A percentile compares a stretch with the other conserved stretches of the same genome.
These are phyloP conservation scores for Anacardium occidentale DNA, from an alignment of 345 rosid species.

Conservation along the genomic window DNA sequence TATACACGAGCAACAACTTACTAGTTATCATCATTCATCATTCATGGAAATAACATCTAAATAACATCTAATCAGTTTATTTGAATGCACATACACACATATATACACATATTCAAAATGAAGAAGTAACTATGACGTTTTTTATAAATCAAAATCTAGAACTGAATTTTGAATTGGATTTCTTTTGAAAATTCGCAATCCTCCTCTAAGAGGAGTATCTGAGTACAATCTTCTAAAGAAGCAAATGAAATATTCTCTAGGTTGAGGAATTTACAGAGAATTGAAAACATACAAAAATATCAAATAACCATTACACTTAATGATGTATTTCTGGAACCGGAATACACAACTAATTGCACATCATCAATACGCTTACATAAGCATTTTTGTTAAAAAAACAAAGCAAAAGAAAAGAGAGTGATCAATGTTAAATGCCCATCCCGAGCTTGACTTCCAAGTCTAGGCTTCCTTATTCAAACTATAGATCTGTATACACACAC, in stretches of 20 bases:
- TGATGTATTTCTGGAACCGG: background rate
- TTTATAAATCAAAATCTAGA: background rate
- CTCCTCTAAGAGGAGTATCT: background rate
- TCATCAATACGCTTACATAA: background rate
- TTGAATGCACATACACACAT: background rate
- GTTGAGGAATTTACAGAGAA: background rate
- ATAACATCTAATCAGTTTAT: background rate
- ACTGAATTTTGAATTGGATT: background rate
- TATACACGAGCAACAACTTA: conserved; percentile 27
- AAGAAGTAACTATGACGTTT: background rate
- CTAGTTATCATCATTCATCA: background rate
- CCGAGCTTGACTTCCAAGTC: background rate
- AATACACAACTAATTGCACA: background rate
- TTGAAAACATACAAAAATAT: background rate
- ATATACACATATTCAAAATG: conserved; percentile 2
- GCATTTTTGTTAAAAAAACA: background rate
- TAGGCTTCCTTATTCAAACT: background rate
- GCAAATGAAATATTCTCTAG: background rate
- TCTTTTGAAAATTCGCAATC: background rate
- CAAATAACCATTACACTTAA: background rate
- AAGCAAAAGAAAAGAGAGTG: background rate
- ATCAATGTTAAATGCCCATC: background rate
- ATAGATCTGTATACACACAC: background rate
- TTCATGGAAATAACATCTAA: too few species aligned
- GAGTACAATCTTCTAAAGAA: background rate